Evolutionary conservation across 352 stramenopile genomes (phyloP), one percentile per base, ranked within the genome.

Genomic region (Globisporangium uncinulatum): DNA sequence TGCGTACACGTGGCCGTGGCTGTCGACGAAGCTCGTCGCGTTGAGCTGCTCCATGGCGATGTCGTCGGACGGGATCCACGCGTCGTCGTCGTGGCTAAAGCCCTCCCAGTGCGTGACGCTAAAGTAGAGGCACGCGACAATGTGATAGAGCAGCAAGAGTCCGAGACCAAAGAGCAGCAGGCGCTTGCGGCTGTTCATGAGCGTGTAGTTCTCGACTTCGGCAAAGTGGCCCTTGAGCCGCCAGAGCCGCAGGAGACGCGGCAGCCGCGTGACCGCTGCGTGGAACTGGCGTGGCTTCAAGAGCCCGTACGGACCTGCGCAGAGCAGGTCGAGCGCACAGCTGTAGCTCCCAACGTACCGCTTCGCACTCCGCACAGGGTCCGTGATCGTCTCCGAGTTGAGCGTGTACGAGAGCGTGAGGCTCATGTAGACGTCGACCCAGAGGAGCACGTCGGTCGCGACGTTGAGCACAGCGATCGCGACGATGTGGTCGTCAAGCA

Each of bases 71-170:
- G 74, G 71, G 31, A 84, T 69, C 71, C 70, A 84, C 47, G 69
- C 48, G 24, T 80, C 59, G 50, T 74, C 65, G n/a, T 61, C 54
- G 13, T 54, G 42, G 34, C 74, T 84, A 24, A 73, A 84, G 17
- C 74, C 71, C 17, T 79, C 74, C 21, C 71, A 47, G 39, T 67
- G 66, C 5, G 74, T 82, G 43, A 69, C 69, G 57, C 71, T 80
- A 20, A 84, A 84, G 55, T 78, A 61, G 39, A 84, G 47, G 24
- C 74, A 84, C 4, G 74, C 67, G n/a, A 79, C 72, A 24, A 84
- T 50, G 54, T 82, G 74, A 37, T 81, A 81, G 15, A 84, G 51
- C 69, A 82, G 71, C 8, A 84, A 47, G 15, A 83, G 66, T 19
- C 70, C 45, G 1, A 84, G 15, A 0, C 50, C 71, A 20, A 79